Percentiles rank a stretch among this genome's conserved stretches.
phyloP scores from a whole-genome alignment of 2,329 filamentous ascomycete species.

The Trichophyton verrucosum region DNA sequence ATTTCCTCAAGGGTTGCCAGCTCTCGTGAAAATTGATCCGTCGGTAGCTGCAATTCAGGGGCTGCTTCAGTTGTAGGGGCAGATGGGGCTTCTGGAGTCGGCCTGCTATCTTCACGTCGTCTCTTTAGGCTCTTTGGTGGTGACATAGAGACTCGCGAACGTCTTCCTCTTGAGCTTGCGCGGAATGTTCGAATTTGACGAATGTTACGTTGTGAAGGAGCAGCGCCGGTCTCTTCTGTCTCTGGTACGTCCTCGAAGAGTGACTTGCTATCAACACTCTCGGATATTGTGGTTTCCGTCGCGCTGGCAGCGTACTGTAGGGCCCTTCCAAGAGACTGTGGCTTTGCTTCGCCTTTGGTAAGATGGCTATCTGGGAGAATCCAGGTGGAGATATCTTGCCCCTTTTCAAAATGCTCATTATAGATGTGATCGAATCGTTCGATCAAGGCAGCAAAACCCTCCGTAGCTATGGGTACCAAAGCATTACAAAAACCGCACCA shows the following conservation, averaged over 20 bases:
- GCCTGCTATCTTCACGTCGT: not conserved
- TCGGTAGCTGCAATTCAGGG: not conserved
- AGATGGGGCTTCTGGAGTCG: not conserved
- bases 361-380: slow-evolving; percentile 18
- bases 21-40: not conserved
- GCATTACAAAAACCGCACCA: slow-evolving; percentile 77
- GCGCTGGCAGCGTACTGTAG: not conserved
- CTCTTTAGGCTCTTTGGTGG: not conserved
- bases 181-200: not conserved
- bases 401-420: slow-evolving; percentile 34
- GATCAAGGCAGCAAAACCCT: slow-evolving; percentile 45
- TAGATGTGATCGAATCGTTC: slow-evolving; percentile 64
- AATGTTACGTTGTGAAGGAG: not conserved
- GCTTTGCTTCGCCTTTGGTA: slow-evolving; percentile 12
- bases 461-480: slow-evolving; percentile 41
- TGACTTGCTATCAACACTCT: not conserved
- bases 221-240: not conserved
- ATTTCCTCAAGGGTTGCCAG: not conserved
- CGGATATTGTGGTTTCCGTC: not conserved
- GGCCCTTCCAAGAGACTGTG: not conserved
- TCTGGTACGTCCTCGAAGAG: not conserved
- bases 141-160: not conserved
- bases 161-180: not conserved
- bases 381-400: slow-evolving; percentile 26
- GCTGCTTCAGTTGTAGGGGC: not conserved